Evolutionary conservation across 345 rosid genomes (phyloP).

Genomic region (Arabidopsis arenosa): DNA sequence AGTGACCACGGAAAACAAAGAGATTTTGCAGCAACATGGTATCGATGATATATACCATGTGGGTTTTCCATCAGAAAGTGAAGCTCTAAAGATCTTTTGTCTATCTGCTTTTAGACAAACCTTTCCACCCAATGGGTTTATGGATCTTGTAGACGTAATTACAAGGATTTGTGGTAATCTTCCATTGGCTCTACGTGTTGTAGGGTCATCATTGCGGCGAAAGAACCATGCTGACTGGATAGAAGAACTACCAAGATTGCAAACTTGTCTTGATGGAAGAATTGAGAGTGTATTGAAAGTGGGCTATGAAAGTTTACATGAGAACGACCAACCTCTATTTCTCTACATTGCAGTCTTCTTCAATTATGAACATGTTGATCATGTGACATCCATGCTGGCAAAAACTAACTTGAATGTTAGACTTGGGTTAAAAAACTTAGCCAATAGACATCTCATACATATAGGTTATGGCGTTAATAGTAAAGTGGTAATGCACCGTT

Average conservation of each 20-base stretch:
- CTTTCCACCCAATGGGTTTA: slow-evolving; percentile 48
- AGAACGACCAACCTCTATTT: slow-evolving; percentile 26
- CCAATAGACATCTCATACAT: slow-evolving; percentile 5
- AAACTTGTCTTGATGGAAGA: neutral
- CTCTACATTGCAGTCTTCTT: slow-evolving; percentile 35
- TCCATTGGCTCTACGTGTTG: neutral
- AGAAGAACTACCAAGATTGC: neutral
- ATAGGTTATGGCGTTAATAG: neutral
- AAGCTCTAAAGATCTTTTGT: neutral
- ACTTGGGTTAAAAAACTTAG: neutral
- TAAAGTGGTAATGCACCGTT: slow-evolving; percentile 30
- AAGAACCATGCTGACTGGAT: neutral
- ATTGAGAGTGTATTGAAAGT: slow-evolving; percentile 10
- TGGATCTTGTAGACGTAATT: neutral
- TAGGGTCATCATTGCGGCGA: neutral
- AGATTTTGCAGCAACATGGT: neutral
- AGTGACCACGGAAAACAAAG: neutral
- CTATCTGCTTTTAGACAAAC: neutral
- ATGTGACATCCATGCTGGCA: neutral
- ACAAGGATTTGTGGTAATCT: neutral
- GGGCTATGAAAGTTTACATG: slow-evolving; percentile 38
- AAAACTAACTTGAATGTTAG: neutral
- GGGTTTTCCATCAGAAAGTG: neutral
- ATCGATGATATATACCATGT: neutral
- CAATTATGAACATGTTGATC: neutral